These are phyloP conservation scores for Parasitella parasitica DNA, from an alignment of 371 early-diverging fungal species.

Conservation along the genomic window DNA sequence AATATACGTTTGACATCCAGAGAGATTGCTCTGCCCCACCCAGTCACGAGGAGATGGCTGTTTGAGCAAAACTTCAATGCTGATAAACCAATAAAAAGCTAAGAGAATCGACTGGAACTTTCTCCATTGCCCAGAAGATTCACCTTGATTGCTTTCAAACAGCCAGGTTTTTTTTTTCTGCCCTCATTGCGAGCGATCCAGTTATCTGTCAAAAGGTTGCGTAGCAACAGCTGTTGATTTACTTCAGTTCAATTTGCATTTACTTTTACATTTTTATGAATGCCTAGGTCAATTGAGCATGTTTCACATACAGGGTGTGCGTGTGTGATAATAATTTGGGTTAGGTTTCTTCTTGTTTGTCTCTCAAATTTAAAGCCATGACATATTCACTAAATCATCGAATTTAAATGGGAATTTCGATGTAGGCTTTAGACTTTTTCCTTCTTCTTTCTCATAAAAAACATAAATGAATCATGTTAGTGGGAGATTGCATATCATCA, in stretches of 20 bases:
- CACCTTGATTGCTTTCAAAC: too few species aligned
- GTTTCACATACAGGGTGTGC: constrained; percentile 13
- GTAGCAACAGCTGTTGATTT: too few species aligned
- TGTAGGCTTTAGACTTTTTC: too few species aligned
- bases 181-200: too few species aligned
- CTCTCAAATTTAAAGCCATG: constrained; percentile 1
- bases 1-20: constrained; percentile 1
- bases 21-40: background rate
- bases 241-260: too few species aligned
- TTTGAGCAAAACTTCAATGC: background rate
- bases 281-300: background rate
- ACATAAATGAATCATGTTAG: background rate
- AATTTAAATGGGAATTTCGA: background rate
- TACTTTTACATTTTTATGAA: too few species aligned
- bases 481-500: constrained; percentile 12
- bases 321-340: background rate
- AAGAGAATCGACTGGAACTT: constrained; percentile 9
- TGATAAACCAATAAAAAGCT: background rate
- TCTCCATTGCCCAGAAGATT: background rate
- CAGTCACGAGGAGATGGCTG: background rate
- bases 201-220: too few species aligned
- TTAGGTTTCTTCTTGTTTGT: background rate
- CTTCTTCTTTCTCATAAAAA: background rate
- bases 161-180: background rate
- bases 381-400: background rate